Evolutionary conservation across 768 basidiomycete genomes (phyloP).

Genomic region (Pisolithus tinctorius): DNA sequence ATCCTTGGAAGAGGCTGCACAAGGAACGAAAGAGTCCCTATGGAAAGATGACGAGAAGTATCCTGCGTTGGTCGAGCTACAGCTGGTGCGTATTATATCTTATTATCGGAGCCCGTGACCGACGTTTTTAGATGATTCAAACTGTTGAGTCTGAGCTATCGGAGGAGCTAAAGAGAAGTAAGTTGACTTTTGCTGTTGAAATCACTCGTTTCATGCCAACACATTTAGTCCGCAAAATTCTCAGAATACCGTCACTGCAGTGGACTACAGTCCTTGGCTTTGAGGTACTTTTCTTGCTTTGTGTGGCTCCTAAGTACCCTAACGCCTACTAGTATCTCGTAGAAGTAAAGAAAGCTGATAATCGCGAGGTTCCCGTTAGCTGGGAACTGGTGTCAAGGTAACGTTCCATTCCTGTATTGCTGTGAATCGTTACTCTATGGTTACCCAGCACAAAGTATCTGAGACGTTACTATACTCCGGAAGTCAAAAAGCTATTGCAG

Average conservation of each 20-base stretch:
- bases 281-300: constrained; percentile 44
- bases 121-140: constrained; percentile 48
- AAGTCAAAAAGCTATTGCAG: constrained; percentile 50
- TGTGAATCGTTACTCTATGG: neutral
- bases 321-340: constrained; percentile 56
- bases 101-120: neutral
- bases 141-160: constrained; percentile 64
- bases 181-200: neutral
- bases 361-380: constrained; percentile 35
- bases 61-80: constrained; percentile 50
- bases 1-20: constrained; percentile 52
- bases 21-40: constrained; percentile 61
- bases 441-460: constrained; percentile 57
- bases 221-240: constrained; percentile 54
- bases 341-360: constrained; percentile 62
- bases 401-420: neutral
- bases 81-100: constrained; percentile 42
- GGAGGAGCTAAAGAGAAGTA: constrained; percentile 67
- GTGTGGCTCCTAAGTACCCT: neutral
- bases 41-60: constrained; percentile 56
- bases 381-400: constrained; percentile 71
- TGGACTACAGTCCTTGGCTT: constrained; percentile 62
- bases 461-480: constrained; percentile 73
- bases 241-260: constrained; percentile 67
- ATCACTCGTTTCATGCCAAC: constrained; percentile 2